These are phyloP conservation scores for Lyophyllum shimeji DNA, from an alignment of 768 basidiomycete species.

Conservation along the genomic window DNA sequence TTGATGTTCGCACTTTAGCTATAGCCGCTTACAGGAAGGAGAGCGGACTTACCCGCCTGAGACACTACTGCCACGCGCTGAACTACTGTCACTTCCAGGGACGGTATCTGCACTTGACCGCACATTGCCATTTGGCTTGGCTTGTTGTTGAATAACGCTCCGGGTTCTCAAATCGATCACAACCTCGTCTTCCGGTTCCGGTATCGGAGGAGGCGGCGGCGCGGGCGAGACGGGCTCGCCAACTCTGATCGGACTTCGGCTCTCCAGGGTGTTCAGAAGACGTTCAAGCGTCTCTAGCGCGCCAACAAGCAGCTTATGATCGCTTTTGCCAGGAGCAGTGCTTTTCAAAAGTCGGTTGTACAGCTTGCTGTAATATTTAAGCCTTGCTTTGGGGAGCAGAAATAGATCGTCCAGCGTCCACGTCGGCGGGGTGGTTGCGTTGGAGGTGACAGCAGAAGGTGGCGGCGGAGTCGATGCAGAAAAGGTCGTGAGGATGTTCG, in stretches of 20 bases:
- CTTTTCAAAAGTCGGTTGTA: slow-evolving; percentile 85
- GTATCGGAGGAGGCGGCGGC: slow-evolving; percentile 18
- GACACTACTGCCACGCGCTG: slow-evolving; percentile 49
- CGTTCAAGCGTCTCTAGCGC: slow-evolving; percentile 80
- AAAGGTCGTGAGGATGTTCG: slow-evolving; percentile 65
- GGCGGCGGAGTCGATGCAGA: slow-evolving; percentile 65
- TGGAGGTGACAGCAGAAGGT: slow-evolving; percentile 33
- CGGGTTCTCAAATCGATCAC: slow-evolving; percentile 55
- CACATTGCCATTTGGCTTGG: slow-evolving; percentile 16
- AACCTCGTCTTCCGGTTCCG: slow-evolving; percentile 53
- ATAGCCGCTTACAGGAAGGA: neutral
- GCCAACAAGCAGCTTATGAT: slow-evolving; percentile 76
- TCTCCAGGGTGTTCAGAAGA: slow-evolving; percentile 68
- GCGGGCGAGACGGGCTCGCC: slow-evolving; percentile 27
- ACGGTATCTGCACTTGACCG: slow-evolving; percentile 26
- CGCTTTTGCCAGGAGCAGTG: slow-evolving; percentile 82
- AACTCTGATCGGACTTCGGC: slow-evolving; percentile 54
- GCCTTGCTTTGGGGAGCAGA: slow-evolving; percentile 76
- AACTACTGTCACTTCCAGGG: slow-evolving; percentile 48
- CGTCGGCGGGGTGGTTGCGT: slow-evolving; percentile 33
- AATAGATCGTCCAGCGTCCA: slow-evolving; percentile 93
- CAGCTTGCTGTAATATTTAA: slow-evolving; percentile 91
- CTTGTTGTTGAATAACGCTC: slow-evolving; percentile 26
- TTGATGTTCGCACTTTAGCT: slow-evolving; percentile 6
- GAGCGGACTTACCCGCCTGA: slow-evolving; percentile 52